These are phyloP conservation scores for Fusarium oligoseptatum DNA, from an alignment of 2,329 filamentous ascomycete species.

Conservation along the genomic window DNA sequence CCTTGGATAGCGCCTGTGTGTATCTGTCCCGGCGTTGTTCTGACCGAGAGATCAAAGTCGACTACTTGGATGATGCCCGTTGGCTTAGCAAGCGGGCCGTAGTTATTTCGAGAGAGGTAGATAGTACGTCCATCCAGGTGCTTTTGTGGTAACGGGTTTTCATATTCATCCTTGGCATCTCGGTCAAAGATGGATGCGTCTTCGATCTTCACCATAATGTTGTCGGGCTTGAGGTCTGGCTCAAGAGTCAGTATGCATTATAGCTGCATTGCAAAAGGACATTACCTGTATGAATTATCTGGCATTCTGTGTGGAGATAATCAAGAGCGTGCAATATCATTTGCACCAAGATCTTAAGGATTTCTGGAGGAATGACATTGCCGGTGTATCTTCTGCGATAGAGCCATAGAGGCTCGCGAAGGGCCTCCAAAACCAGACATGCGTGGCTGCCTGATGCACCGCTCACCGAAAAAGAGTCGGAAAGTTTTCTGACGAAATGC, in stretches of 20 bases:
- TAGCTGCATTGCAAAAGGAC: background rate
- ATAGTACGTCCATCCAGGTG: slow-evolving; percentile 25
- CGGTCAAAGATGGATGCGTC: slow-evolving; percentile 29
- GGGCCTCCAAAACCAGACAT: slow-evolving; percentile 38
- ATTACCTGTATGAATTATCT: slow-evolving; percentile 39
- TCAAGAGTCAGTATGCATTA: background rate
- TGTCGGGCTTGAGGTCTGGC: slow-evolving; percentile 40
- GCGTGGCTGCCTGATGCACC: slow-evolving; percentile 14
- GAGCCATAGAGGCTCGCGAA: slow-evolving; percentile 44
- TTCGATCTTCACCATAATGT: slow-evolving; percentile 39
- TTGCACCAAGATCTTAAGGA: slow-evolving; percentile 39
- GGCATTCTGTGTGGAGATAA: slow-evolving; percentile 42
- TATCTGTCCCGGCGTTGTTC: background rate
- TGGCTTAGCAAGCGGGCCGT: slow-evolving; percentile 24
- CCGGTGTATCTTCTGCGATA: slow-evolving; percentile 37
- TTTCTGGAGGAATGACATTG: slow-evolving; percentile 31
- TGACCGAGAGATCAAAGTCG: slow-evolving; percentile 35
- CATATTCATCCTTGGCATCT: slow-evolving; percentile 37
- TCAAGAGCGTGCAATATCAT: slow-evolving; percentile 41
- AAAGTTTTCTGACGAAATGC: slow-evolving; percentile 39
- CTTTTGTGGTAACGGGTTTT: slow-evolving; percentile 40
- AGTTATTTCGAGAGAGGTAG: slow-evolving; percentile 43
- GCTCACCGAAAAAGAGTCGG: slow-evolving; percentile 26
- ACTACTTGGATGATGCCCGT: slow-evolving; percentile 35
- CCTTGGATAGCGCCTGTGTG: slow-evolving; percentile 30